phyloP scores from a whole-genome alignment of 495 filamentous ascomycete genomes.

The Letharia lupina region DNA sequence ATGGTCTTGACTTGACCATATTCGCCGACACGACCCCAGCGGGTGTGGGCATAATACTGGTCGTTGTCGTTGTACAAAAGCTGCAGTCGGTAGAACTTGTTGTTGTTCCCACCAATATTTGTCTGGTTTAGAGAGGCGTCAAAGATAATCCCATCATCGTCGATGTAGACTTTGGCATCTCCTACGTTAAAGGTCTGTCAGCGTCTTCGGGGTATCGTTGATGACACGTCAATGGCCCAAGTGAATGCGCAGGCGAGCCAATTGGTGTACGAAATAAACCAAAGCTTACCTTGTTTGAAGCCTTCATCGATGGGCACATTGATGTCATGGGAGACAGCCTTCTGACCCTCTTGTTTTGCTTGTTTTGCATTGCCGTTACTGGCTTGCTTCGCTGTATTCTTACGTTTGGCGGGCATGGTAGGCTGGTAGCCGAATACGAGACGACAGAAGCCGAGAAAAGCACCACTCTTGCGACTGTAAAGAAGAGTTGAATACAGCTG shows the following conservation, averaged over 20 bases:
- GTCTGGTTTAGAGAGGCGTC: conserved; percentile 46
- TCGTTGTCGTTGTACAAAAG: conserved; percentile 16
- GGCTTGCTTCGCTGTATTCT: conserved; percentile 19
- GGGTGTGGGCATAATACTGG: conserved; percentile 51
- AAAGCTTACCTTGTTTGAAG: conserved; percentile 29
- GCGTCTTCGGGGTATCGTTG: not conserved
- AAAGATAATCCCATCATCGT: conserved; percentile 51
- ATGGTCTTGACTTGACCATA: conserved; percentile 49
- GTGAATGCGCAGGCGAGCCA: not conserved
- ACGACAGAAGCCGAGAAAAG: not conserved
- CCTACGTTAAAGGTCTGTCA: not conserved
- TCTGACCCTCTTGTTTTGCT: conserved; percentile 37
- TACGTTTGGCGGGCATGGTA: conserved; percentile 25
- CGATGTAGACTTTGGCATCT: conserved; percentile 53
- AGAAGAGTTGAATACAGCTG: not conserved
- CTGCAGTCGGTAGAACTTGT: conserved; percentile 42
- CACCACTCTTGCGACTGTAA: not conserved
- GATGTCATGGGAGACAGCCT: conserved; percentile 33
- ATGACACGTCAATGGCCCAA: not conserved
- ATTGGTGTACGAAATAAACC: too few species aligned
- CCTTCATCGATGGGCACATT: conserved; percentile 46
- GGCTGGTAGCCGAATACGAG: not conserved
- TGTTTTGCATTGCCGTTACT: conserved; percentile 21
- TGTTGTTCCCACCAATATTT: conserved; percentile 49
- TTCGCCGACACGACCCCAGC: conserved; percentile 77